phyloP scores from a whole-genome alignment of 768 basidiomycete genomes.

The Amyloporia xantha region DNA sequence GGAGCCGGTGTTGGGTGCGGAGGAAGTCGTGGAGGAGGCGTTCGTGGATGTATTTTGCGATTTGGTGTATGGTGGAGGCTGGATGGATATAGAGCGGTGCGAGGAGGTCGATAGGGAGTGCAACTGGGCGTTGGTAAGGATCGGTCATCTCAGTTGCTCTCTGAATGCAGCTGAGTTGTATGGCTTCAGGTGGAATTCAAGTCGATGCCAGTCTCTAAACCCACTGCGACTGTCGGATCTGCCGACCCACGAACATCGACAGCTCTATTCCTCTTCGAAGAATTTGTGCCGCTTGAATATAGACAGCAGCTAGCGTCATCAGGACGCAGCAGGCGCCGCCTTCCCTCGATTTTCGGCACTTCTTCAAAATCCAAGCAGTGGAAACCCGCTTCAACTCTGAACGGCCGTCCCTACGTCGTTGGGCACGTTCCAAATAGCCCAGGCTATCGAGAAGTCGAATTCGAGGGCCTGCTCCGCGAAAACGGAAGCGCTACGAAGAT shows the following conservation, averaged over 20 bases:
- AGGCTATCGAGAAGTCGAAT: slow-evolving; percentile 62
- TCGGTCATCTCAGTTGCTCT: neutral
- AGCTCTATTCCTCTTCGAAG: slow-evolving; percentile 81
- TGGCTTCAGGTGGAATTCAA: slow-evolving; percentile 76
- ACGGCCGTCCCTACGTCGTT: slow-evolving; percentile 68
- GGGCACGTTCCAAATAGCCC: slow-evolving; percentile 50
- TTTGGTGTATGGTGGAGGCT: slow-evolving; percentile 74
- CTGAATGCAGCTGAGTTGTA: neutral
- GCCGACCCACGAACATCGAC: slow-evolving; percentile 67
- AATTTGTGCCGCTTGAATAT: slow-evolving; percentile 88
- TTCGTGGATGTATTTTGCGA: slow-evolving; percentile 88
- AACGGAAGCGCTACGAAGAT: slow-evolving; percentile 39
- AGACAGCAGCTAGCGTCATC: slow-evolving; percentile 62
- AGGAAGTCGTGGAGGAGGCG: slow-evolving; percentile 83
- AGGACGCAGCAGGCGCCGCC: slow-evolving; percentile 43
- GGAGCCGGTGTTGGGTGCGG: slow-evolving; percentile 66
- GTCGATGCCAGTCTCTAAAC: slow-evolving; percentile 45
- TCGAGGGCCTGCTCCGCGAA: slow-evolving; percentile 65
- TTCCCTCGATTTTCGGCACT: slow-evolving; percentile 64
- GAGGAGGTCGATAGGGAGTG: slow-evolving; percentile 80
- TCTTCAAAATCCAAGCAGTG: slow-evolving; percentile 48
- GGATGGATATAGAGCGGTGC: slow-evolving; percentile 70
- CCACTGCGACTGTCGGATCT: slow-evolving; percentile 21
- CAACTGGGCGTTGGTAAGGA: slow-evolving; percentile 84
- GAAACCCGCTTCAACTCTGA: slow-evolving; percentile 79